Evolutionary conservation across 768 basidiomycete genomes (phyloP).

Genomic region (Boletus reticuloceps): DNA sequence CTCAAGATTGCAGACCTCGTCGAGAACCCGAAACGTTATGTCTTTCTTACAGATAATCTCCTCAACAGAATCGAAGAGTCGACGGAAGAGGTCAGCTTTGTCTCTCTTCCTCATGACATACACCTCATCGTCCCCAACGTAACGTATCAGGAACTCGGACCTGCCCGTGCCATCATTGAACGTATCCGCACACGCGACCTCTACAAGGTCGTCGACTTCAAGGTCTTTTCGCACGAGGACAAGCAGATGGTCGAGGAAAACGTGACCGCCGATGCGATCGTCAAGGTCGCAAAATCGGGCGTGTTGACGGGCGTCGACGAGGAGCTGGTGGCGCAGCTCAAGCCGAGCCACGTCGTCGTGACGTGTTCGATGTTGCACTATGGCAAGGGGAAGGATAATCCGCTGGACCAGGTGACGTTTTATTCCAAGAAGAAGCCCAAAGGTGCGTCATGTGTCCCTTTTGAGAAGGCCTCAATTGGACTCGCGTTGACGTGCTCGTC

Average conservation of each 20-base stretch:
- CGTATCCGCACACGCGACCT: slow-evolving; percentile 63
- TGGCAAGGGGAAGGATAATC: slow-evolving; percentile 70
- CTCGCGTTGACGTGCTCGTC: not conserved
- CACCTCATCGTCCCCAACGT: too few relatives aligned
- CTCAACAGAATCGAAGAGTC: slow-evolving; percentile 57
- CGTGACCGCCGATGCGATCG: slow-evolving; percentile 43
- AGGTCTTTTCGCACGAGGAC: slow-evolving; percentile 41
- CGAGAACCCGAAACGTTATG: slow-evolving; percentile 53
- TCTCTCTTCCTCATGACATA: too few relatives aligned
- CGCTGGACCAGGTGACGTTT: slow-evolving; percentile 66
- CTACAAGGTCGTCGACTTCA: slow-evolving; percentile 69
- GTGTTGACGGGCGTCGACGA: slow-evolving; percentile 24
- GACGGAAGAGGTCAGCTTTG: slow-evolving; percentile 26
- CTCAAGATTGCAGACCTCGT: slow-evolving; percentile 60
- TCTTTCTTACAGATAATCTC: slow-evolving; percentile 69
- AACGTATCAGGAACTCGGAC: slow-evolving; percentile 50
- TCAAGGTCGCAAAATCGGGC: slow-evolving; percentile 37
- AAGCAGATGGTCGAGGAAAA: slow-evolving; percentile 20
- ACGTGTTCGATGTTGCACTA: slow-evolving; percentile 68
- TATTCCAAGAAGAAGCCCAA: slow-evolving; percentile 65
- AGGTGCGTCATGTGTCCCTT: slow-evolving; percentile 36
- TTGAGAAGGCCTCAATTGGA: not conserved
- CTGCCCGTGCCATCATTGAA: slow-evolving; percentile 57
- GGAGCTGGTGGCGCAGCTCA: slow-evolving; percentile 35
- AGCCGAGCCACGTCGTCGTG: slow-evolving; percentile 57